Evolutionary conservation across 371 early-diverging fungal genomes (phyloP).

Genomic region (Thermomucor indicae-seudaticae): DNA sequence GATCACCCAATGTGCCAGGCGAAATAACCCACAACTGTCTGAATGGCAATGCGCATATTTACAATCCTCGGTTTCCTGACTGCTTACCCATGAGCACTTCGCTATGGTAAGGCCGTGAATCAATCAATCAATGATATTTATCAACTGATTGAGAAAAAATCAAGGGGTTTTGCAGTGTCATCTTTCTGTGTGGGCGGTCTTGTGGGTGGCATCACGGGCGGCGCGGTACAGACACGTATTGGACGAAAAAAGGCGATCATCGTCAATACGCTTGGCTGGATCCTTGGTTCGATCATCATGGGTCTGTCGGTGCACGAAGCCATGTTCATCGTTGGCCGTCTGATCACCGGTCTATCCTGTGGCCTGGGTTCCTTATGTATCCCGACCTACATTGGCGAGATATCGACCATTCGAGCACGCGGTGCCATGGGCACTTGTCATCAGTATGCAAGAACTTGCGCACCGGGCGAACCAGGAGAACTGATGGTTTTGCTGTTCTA

Average conservation of each 20-base stretch:
- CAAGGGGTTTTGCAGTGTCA: slow-evolving; percentile 58
- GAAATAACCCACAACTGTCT: slow-evolving; percentile 25
- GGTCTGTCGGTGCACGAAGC: slow-evolving; percentile 23
- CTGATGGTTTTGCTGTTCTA: neutral
- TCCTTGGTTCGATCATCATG: slow-evolving; percentile 56
- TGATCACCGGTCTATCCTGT: slow-evolving; percentile 44
- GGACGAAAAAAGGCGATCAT: slow-evolving; percentile 62
- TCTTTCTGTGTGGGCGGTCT: slow-evolving; percentile 64
- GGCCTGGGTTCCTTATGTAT: slow-evolving; percentile 75
- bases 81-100: slow-evolving; percentile 23
- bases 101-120: slow-evolving; percentile 6
- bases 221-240: slow-evolving; percentile 41
- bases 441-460: slow-evolving; percentile 33
- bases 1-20: slow-evolving; percentile 43
- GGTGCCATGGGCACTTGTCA: slow-evolving; percentile 68
- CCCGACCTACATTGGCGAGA: slow-evolving; percentile 76
- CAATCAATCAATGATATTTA: neutral
- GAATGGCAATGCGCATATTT: slow-evolving; percentile 20
- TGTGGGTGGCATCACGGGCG: slow-evolving; percentile 57
- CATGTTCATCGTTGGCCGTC: slow-evolving; percentile 25
- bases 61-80: slow-evolving; percentile 19
- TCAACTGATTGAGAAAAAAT: neutral
- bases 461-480: neutral
- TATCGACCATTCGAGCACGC: slow-evolving; percentile 62
- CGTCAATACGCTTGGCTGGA: slow-evolving; percentile 51